Conservation (phyloP, 1,284 basidiomycete genomes). For the Tylopilus orsonianus region DNA sequence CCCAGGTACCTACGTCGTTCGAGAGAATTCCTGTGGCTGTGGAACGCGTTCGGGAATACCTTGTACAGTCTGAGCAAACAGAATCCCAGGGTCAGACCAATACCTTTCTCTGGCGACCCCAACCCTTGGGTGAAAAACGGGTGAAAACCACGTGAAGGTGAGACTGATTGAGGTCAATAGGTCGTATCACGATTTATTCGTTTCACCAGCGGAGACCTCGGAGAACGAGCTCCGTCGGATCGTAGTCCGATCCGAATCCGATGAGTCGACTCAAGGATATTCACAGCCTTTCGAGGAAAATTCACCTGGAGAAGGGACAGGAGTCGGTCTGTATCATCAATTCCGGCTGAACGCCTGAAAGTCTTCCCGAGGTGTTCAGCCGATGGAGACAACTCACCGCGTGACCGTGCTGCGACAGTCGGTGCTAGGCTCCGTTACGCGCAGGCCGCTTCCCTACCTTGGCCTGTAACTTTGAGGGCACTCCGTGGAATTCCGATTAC, state of each 20-base stretch:
- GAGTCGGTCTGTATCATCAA: background rate
- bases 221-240: constrained; percentile 10
- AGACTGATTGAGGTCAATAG: constrained; percentile 8
- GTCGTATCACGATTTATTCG: constrained; percentile 6
- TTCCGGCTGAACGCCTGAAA: too few species aligned
- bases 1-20: constrained; percentile 7
- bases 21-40: constrained; percentile 12
- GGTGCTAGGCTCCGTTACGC: constrained; percentile 4
- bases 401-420: constrained; percentile 3
- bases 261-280: constrained; percentile 7
- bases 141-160: constrained; percentile 2
- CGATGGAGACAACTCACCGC: background rate
- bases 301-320: background rate
- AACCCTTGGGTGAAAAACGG: constrained; percentile 10
- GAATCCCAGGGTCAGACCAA: constrained; percentile 11
- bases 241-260: constrained; percentile 5
- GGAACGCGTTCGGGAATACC: background rate
- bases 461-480: constrained; percentile 5
- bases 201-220: constrained; percentile 17
- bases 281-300: background rate
- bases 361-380: background rate
- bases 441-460: constrained; percentile 3
- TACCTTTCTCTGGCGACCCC: constrained; percentile 8
- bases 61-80: background rate
- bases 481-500: constrained; percentile 29